Base-by-base conservation (phyloP, 1,284 basidiomycete species). In the Boletus smithii region DNA sequence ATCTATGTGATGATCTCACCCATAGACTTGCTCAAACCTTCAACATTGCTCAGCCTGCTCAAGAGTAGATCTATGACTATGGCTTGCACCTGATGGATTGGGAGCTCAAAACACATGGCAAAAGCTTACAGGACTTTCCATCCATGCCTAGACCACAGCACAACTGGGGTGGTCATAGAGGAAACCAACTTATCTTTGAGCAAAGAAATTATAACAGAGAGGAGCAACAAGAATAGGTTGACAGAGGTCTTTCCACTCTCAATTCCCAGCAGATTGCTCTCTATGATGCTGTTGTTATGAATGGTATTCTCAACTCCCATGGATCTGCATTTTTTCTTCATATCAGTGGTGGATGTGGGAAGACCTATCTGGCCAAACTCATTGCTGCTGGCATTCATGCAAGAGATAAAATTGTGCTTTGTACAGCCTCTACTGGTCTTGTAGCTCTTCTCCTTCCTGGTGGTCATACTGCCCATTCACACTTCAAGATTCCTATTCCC, bases 141-240 rank as follows among this genome's bases (percentile, higher is more conserved):
- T n/a, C n/a, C n/a, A n/a, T 75, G 62, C 72, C 70, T n/a, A 8
- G 26, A 3, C 49, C 58, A 27, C 37, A 49, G 22, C 13, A 24
- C 0, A 33, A 71, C 8, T 74, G 73, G 72, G 37, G 39, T 0
- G 10, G 9, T 1, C 23, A 53, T 0, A 16, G 41, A 0, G 58
- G 35, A 5, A 75, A 76, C 39, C 56, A 44, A 0, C 56, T 73
- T 0, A 70, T 78, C 42, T 55, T 53, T 10, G 69, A 76, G 18
- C 71, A 77, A 5, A 7, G 4, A 8, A 3, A 3, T 1, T 76
- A 72, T 39, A 38, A 75, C 48, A 36, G 5, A 0, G 51, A 57
- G 0, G 31, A 54, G 1, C 49, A 65, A 35, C 47, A 42, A 9
- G 16, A 10, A 0, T 17, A 44, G 10, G 58, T 62, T 7, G 38